Evolutionary conservation across 2,329 filamentous ascomycete species (phyloP).

Genomic region (Monilinia fructicola): DNA sequence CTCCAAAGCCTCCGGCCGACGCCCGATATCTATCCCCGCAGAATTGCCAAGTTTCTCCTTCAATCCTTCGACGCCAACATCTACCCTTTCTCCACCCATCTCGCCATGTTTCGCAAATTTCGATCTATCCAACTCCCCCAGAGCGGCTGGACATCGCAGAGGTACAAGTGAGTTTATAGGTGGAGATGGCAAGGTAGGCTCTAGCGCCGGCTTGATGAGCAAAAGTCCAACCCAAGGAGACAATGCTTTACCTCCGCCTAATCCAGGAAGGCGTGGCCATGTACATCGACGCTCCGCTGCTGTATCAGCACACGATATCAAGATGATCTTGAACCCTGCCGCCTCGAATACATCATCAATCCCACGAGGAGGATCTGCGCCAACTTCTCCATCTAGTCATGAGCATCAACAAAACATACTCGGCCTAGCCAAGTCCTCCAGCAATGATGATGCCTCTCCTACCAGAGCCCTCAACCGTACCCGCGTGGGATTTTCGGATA

Average conservation of each 20-base stretch:
- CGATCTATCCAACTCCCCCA: conserved; percentile 43
- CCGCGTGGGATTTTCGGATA: conserved; percentile 81
- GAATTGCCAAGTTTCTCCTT: conserved; percentile 22
- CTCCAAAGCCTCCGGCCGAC: conserved; percentile 50
- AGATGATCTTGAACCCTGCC: conserved; percentile 58
- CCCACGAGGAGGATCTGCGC: conserved; percentile 39
- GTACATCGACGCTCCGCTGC: conserved; percentile 74
- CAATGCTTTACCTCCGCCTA: conserved; percentile 55
- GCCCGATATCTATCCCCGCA: conserved; percentile 48
- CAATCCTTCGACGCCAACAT: conserved; percentile 35
- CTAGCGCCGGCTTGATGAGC: conserved; percentile 54
- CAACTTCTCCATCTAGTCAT: conserved; percentile 46
- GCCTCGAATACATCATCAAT: conserved; percentile 25
- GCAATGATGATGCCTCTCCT: conserved; percentile 23
- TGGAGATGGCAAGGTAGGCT: conserved; percentile 55
- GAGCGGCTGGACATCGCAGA: conserved; percentile 65
- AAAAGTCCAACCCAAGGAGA: conserved; percentile 68
- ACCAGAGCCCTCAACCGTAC: conserved; percentile 49
- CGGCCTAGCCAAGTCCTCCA: neutral
- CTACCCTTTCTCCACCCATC: conserved; percentile 56
- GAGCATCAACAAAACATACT: conserved; percentile 19
- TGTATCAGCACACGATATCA: conserved; percentile 79
- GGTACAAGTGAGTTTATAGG: conserved; percentile 87
- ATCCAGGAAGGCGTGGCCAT: conserved; percentile 62
- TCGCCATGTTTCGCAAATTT: conserved; percentile 41